Conservation (phyloP, 306 rosid species). For the Aeschynomene evenia region DNA sequence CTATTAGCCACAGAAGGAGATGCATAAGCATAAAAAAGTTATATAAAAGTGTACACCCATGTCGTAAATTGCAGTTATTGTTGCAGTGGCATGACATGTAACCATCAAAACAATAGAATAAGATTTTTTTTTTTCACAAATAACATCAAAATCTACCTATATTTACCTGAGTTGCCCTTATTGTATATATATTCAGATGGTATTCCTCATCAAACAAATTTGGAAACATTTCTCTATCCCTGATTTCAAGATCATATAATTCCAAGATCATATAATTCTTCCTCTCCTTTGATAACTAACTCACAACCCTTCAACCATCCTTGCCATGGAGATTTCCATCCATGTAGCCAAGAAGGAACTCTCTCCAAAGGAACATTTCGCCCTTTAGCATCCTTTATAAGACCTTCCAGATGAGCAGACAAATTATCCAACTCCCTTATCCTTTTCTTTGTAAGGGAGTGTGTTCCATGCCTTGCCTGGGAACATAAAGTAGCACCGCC, state of each 20-base stretch:
- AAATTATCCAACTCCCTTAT: conserved; percentile 57
- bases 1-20: conserved; percentile 41
- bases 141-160: conserved; percentile 21
- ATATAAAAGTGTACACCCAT: not conserved
- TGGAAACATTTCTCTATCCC: conserved; percentile 65
- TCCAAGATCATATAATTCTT: conserved; percentile 75
- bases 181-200: conserved; percentile 75
- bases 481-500: conserved; percentile 29
- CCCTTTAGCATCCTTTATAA: conserved; percentile 55
- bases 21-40: conserved; percentile 17
- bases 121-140: not conserved
- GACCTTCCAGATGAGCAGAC: conserved; percentile 48
- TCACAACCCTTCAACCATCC: conserved; percentile 79
- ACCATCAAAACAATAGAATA: not conserved
- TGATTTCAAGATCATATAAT: conserved; percentile 67
- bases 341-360: conserved; percentile 71
- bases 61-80: not conserved
- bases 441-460: conserved; percentile 83
- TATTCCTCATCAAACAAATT: conserved; percentile 72
- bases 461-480: conserved; percentile 98
- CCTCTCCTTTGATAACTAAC: conserved; percentile 66
- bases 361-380: conserved; percentile 45
- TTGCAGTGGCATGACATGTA: not conserved
- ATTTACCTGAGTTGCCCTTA: conserved; percentile 78
- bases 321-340: conserved; percentile 91